phyloP scores from a whole-genome alignment of 176 grass and related monocot species.

The Alloteropsis semialata region DNA sequence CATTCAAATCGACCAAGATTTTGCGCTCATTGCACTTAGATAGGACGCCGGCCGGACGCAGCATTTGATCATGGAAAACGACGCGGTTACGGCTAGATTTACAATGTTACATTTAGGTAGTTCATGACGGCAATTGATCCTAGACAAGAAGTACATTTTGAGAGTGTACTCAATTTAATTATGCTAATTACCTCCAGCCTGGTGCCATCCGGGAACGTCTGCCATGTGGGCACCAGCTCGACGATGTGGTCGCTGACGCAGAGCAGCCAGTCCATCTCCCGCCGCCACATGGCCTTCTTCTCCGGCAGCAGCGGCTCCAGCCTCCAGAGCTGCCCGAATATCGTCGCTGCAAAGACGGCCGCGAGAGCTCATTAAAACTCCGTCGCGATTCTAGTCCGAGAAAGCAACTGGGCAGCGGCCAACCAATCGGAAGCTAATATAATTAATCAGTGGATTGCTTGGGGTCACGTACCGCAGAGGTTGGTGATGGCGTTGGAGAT shows the following conservation, averaged over 20 bases:
- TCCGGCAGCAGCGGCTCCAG: slow-evolving; percentile 78
- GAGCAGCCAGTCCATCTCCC: slow-evolving; percentile 92
- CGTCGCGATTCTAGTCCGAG: background rate
- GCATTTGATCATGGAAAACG: background rate
- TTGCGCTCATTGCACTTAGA: background rate
- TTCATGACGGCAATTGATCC: background rate
- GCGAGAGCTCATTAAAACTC: background rate
- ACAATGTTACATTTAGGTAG: background rate
- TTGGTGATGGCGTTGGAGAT: slow-evolving; percentile 98
- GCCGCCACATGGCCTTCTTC: slow-evolving; percentile 94
- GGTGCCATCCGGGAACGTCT: slow-evolving; percentile 81
- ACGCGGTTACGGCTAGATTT: background rate
- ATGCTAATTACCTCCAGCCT: slow-evolving; percentile 64
- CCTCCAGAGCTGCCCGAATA: slow-evolving; percentile 93
- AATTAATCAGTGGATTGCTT: background rate
- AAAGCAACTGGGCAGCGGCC: background rate
- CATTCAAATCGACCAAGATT: slow-evolving; percentile 26
- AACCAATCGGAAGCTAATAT: background rate
- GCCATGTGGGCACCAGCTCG: slow-evolving; percentile 87
- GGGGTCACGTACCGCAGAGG: slow-evolving; percentile 62
- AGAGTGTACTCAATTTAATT: background rate
- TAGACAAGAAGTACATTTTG: background rate
- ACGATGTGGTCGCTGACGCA: slow-evolving; percentile 94
- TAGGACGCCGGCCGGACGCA: background rate
- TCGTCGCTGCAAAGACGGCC: slow-evolving; percentile 54